Evolutionary conservation across 768 basidiomycete species (phyloP).

Genomic region (Tricholomella constricta): DNA sequence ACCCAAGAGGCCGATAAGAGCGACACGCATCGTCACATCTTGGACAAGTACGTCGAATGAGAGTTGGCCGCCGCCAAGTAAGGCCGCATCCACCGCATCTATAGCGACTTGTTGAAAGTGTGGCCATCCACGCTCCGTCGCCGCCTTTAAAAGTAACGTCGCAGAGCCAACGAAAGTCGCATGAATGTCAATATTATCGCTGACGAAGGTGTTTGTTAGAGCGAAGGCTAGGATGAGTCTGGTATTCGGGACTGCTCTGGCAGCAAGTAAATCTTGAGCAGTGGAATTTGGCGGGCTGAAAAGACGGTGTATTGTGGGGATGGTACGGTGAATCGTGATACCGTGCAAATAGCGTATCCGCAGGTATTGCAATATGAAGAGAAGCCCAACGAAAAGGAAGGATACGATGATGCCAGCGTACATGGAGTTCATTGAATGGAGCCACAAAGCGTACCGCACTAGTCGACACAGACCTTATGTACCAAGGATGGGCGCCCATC

Average conservation of each 20-base stretch:
- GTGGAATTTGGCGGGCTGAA: constrained; percentile 16
- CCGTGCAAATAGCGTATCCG: background rate
- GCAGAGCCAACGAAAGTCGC: constrained; percentile 33
- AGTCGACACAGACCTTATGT: constrained; percentile 1
- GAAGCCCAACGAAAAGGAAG: background rate
- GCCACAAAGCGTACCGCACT: constrained; percentile 3
- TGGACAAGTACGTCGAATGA: constrained; percentile 45
- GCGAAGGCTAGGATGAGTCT: constrained; percentile 35
- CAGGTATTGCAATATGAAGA: background rate
- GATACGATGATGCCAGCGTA: background rate
- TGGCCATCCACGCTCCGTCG: constrained; percentile 33
- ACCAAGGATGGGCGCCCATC: background rate
- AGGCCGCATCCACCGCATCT: constrained; percentile 30
- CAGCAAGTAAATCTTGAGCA: constrained; percentile 21
- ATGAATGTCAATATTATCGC: constrained; percentile 35
- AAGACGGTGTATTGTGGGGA: background rate
- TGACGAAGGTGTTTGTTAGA: constrained; percentile 57
- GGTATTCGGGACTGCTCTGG: constrained; percentile 38
- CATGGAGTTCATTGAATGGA: constrained; percentile 6
- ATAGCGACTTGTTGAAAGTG: constrained; percentile 31
- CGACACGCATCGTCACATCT: constrained; percentile 42
- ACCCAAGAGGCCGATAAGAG: constrained; percentile 44
- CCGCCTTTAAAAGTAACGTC: constrained; percentile 26
- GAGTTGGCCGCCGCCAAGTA: constrained; percentile 10
- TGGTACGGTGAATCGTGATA: background rate